Conservation (phyloP, 73 alveolate species). For the Diophrys appendiculata region DNA sequence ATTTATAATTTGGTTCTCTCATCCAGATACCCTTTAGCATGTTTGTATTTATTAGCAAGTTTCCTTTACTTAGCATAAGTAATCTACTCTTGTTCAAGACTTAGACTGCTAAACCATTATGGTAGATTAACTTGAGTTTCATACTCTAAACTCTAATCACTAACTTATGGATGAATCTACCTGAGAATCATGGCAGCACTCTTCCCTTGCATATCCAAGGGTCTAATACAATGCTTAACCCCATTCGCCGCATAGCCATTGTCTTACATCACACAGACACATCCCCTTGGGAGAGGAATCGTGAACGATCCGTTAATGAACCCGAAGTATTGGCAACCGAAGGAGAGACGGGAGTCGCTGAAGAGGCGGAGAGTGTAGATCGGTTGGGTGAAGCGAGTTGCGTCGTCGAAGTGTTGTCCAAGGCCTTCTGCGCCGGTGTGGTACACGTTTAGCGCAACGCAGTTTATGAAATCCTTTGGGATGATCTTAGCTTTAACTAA, state of each 20-base stretch:
- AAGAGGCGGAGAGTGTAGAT: conserved; percentile 75
- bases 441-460: conserved; percentile 82
- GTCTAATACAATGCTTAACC: conserved; percentile 89
- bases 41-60: neutral
- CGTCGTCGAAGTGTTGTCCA: conserved; percentile 91
- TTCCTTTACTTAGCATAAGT: neutral
- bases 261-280: conserved; percentile 79
- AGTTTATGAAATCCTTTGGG: conserved; percentile 68
- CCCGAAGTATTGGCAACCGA: conserved; percentile 86
- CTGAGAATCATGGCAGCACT: conserved; percentile 80
- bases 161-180: conserved; percentile 70
- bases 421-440: conserved; percentile 92
- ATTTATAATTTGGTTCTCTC: no score
- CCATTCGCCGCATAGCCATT: conserved; percentile 88
- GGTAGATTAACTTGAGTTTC: neutral
- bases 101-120: neutral
- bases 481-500: conserved; percentile 60
- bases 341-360: conserved; percentile 81
- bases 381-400: conserved; percentile 87
- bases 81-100: neutral
- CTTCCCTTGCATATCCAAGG: conserved; percentile 90
- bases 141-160: neutral
- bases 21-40: neutral
- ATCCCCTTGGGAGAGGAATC: conserved; percentile 88
- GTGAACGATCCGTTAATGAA: conserved; percentile 84